These are phyloP conservation scores for Candida sanyaensis DNA, from an alignment of 1,139 yeast genomes.

Conservation along the genomic window DNA sequence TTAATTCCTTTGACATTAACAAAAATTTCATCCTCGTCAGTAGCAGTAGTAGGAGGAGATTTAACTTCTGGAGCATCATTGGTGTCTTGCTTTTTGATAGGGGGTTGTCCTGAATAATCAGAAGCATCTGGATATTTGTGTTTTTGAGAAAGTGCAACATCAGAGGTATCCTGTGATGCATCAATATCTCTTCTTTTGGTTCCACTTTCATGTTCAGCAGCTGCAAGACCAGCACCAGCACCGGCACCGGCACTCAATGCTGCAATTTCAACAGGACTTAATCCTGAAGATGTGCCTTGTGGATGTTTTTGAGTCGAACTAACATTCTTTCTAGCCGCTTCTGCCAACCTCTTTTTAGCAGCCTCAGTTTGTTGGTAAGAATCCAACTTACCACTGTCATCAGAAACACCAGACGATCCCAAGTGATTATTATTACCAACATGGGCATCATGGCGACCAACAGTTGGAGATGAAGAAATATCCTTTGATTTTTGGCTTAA, in stretches of 20 bases:
- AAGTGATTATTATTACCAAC: neutral
- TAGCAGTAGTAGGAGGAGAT: neutral
- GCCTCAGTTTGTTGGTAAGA: slow-evolving; percentile 10
- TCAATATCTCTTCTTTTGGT: slow-evolving; percentile 1
- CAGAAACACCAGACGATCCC: neutral
- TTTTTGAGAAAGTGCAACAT: neutral
- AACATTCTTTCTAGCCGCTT: slow-evolving; percentile 14
- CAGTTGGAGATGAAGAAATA: neutral
- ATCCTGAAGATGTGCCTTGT: slow-evolving; percentile 1
- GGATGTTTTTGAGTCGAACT: slow-evolving; percentile 7
- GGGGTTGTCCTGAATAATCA: neutral
- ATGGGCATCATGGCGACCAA: neutral
- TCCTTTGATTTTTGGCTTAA: no score
- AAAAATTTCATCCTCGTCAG: slow-evolving; percentile 18
- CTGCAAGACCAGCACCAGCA: slow-evolving; percentile 10
- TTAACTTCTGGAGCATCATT: neutral
- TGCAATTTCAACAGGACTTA: slow-evolving; percentile 8
- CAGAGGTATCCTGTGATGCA: neutral
- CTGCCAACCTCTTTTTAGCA: slow-evolving; percentile 14
- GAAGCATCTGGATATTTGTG: neutral
- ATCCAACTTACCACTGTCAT: slow-evolving; percentile 1
- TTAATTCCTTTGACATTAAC: slow-evolving; percentile 35
- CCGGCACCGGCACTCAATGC: slow-evolving; percentile 14
- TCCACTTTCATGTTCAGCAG: neutral
- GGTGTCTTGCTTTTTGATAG: slow-evolving; percentile 4